Base-by-base conservation (phyloP, 2,329 filamentous ascomycete genomes). In the Leptographium lundbergii region DNA sequence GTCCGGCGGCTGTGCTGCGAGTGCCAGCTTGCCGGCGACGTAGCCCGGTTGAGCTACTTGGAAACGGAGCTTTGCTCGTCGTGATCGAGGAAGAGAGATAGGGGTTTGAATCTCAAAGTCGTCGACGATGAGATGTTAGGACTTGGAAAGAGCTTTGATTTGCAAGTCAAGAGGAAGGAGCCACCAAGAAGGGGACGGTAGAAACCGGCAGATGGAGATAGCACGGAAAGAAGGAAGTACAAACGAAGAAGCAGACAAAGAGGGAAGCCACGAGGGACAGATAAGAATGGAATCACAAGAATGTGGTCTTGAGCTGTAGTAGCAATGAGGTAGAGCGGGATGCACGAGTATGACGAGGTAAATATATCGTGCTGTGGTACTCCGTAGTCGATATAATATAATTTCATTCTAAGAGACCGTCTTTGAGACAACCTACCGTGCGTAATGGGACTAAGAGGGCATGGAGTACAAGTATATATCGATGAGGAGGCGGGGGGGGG, bases 1-100 rank as follows among this genome's bases (percentile, higher is more conserved):
- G 54, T 71, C 71, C 61, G 75, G 69, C 59, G 74, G 68, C 66
- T 77, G 74, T 67, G 74, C 70, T 59, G 75, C 72, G 65, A 80
- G 73, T 65, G 77, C 76, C 77, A 82, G 72, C 67, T 73, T 69
- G 56, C 65, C 67, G 65, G 67, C 60, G 62, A 62, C 57, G 58
- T 59, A 66, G 58, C 32, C 27, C 57, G 57, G 62, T 19, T n/a
- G 52, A 50, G 57, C 29, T 47, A 58, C 57, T 6, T 39, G 36
- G 34, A 47, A 14, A 39, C 36, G 6, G 36, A 39, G 36, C 36
- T 39, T 39, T 39, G 14, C 36, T 39, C 13, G 36, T 17, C 36
- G 36, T 39, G 36, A 39, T 39, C 13, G 34, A 36, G 36, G 36
- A 17, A 39, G 14, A 39, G 36, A 39, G 36, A 39, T 9, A 17